Evolutionary conservation across 2,329 filamentous ascomycete genomes (phyloP), one percentile per base, ranked within the genome.

Genomic region (Aspergillus candidus): DNA sequence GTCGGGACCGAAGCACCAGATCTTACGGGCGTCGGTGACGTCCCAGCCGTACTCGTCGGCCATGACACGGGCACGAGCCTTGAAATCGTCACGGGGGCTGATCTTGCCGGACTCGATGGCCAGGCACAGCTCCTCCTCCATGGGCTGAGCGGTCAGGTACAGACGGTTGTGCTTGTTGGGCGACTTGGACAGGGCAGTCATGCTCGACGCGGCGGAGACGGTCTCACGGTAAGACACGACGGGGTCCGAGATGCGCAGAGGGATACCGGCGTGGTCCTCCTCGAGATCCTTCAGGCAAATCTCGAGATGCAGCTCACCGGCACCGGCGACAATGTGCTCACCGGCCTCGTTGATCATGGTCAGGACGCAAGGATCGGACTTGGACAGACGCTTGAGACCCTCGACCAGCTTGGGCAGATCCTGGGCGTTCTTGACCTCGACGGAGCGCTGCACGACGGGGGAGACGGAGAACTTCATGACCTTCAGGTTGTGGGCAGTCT

Each of bases 131-230:
- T 97, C 93, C 81, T 98, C 93, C 36, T 82, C 82, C 44, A 98
- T 79, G 62, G 93, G 93, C 75, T 89, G 77, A 56, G 93, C 93
- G 72, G 80, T 82, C 76, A 98, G 84, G 80, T 97, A 98, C 51
- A 98, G 81, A 89, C 93, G 91, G 83, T 98, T 98, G 86, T 98
- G 93, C 88, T 98, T 98, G 87, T 98, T 98, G 78, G 93, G 93
- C 38, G 93, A 98, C 82, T 98, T 98, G 74, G 93, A 97, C 66
- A 98, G 80, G 60, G 93, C 93, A 67, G 88, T 94, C 66, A 97
- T 97, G 81, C 83, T 88, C 44, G 93, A 97, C 69, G 82, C 83
- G 65, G 56, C 79, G 60, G 74, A 73, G 66, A 98, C 91, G 55
- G 91, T 94, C 83, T 98, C 93, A 82, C 93, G 90, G 84, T 94